Percentiles rank a stretch among this genome's conserved stretches.
phyloP scores from a whole-genome alignment of 148 eudicot species.

The Salicornia ramosissima region DNA sequence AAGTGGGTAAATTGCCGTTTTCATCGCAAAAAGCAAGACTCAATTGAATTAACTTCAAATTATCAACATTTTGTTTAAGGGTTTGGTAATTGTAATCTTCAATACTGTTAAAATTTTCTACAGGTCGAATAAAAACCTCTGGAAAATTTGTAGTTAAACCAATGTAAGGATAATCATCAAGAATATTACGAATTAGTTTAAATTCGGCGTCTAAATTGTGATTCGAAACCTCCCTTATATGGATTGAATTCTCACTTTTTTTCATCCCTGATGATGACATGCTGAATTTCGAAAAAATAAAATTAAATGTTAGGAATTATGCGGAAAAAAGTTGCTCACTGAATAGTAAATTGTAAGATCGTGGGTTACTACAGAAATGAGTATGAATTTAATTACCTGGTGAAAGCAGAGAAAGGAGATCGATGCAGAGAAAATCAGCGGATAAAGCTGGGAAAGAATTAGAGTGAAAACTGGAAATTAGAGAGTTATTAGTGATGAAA shows the following conservation, averaged over 20 bases:
- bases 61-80: conserved; percentile 43
- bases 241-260: conserved; percentile 32
- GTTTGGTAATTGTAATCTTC: conserved; percentile 39
- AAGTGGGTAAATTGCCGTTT: conserved; percentile 40
- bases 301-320: too few relatives aligned
- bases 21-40: conserved; percentile 43
- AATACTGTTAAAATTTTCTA: conserved; percentile 35
- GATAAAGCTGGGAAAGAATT: too few relatives aligned
- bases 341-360: too few relatives aligned
- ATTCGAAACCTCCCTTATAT: conserved; percentile 44
- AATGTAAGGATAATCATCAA: conserved; percentile 40
- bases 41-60: conserved; percentile 41
- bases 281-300: too few relatives aligned
- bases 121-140: conserved; percentile 36
- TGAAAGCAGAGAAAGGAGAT: too few relatives aligned
- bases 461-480: too few relatives aligned
- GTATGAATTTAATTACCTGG: too few relatives aligned
- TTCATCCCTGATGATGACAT: conserved; percentile 18
- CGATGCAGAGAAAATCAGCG: too few relatives aligned
- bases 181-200: conserved; percentile 30
- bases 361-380: too few relatives aligned
- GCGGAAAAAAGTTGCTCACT: too few relatives aligned
- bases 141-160: conserved; percentile 48
- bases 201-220: conserved; percentile 39
- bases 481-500: too few relatives aligned